Base-by-base conservation (phyloP, 345 rosid genomes). In the Gossypium anomalum region DNA sequence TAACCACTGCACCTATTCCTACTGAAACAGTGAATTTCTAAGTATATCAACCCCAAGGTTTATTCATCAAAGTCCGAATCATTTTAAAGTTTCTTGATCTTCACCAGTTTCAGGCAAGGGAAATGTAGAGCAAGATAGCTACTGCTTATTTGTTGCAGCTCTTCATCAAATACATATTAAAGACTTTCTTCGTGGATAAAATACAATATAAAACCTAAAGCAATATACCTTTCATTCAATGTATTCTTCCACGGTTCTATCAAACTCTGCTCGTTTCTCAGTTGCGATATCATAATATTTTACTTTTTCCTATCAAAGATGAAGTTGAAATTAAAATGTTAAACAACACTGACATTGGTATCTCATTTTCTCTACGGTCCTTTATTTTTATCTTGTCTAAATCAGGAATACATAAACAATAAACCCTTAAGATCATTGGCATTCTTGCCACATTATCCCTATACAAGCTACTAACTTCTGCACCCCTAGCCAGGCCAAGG, bases 221-320 rank as follows among this genome's bases (percentile, higher is more conserved):
- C 23, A 56, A 20, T 47, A 34, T 72, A 89, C 97, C 97, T 85
- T 83, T 77, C 86, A 86, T 83, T 86, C 89, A 48, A 84, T 79
- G 62, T 89, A 92, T 55, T 86, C 92, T 38, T 87, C 86, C 89
- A 84, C 87, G 78, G 86, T 85, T 76, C 80, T 81, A 77, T 94
- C 97, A 77, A 92, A 92, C 81, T 90, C 97, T 56, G 92, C 93
- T 75, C 95, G 86, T 76, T 90, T 94, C 82, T 83, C 90, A 3
- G 90, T 91, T 69, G 97, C 97, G 27, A 89, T 82, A 78, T 91
- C 97, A 80, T 94, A 94, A 76, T 94, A 92, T 67, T 89, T 94
- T 90, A 34, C 41, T 34, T 34, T 34, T 80, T 92, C 98, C 98
- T 94, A 78, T 71, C 57, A 55, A 75, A 20, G 27, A 2, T 41